A percentile compares a stretch with the other conserved stretches of the same genome.
Conservation (phyloP, 2,329 filamentous ascomycete genomes). For the Penicillium italicum region DNA sequence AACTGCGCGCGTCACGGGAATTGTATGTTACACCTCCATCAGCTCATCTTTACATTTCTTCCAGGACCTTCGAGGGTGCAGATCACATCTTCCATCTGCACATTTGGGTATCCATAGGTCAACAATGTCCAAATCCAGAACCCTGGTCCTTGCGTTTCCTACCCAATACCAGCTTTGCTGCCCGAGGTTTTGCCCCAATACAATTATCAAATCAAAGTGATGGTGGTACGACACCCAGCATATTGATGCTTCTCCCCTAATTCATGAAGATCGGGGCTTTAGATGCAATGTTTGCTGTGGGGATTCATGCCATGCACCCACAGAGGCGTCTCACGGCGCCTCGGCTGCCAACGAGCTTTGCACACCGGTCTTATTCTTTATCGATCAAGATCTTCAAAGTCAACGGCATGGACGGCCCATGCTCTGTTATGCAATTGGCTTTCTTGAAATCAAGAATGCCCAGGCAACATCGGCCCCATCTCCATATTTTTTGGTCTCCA, state of each 20-base stretch:
- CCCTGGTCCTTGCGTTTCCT: constrained; percentile 14
- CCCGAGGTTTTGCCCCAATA: constrained; percentile 15
- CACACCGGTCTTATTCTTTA: constrained; percentile 11
- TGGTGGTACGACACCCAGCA: constrained; percentile 4
- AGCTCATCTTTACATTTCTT: constrained; percentile 13
- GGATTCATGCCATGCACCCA: constrained; percentile 8
- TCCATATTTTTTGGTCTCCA: constrained; percentile 16
- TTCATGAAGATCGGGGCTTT: constrained; percentile 14
- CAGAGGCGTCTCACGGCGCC: constrained; percentile 12
- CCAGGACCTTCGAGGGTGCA: constrained; percentile 9
- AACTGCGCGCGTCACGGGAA: constrained; percentile 12
- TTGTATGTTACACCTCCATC: constrained; percentile 13
- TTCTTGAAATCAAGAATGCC: constrained; percentile 6
- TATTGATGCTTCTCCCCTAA: background rate
- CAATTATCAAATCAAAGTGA: constrained; percentile 12
- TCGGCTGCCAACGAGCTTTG: constrained; percentile 8
- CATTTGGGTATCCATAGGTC: constrained; percentile 14
- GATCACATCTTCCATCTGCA: constrained; percentile 11
- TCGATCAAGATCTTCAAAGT: constrained; percentile 21
- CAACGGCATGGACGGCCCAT: constrained; percentile 4
- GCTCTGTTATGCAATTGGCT: constrained; percentile 10
- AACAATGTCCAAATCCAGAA: constrained; percentile 12
- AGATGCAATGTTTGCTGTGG: constrained; percentile 6
- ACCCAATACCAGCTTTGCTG: constrained; percentile 23
- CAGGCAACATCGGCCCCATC: constrained; percentile 9